A percentile compares a stretch with the other conserved stretches of the same genome.
These are phyloP conservation scores for Exophiala bonariae DNA, from an alignment of 2,329 filamentous ascomycete genomes.

Conservation along the genomic window DNA sequence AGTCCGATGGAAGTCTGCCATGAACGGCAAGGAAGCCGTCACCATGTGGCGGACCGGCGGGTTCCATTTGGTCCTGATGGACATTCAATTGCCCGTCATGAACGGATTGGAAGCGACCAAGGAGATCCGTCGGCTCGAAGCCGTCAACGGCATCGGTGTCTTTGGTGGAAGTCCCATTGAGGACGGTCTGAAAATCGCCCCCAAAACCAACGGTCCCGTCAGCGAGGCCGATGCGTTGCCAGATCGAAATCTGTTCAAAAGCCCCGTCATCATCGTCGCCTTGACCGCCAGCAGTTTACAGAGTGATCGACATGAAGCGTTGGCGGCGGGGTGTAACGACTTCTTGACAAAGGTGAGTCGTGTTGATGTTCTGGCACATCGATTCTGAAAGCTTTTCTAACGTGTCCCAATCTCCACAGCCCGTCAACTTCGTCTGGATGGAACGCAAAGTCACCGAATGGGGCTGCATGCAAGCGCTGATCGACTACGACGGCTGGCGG, in stretches of 20 bases:
- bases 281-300: constrained; percentile 92
- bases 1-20: constrained; percentile 94
- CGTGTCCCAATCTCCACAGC: constrained; percentile 43
- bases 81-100: constrained; percentile 97
- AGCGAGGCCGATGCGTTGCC: constrained; percentile 62
- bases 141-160: constrained; percentile 88
- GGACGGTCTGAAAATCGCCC: constrained; percentile 9
- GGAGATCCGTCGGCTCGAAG: constrained; percentile 86
- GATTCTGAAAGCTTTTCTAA: constrained; percentile 10
- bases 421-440: constrained; percentile 96
- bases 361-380: constrained; percentile 29
- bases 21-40: constrained; percentile 91
- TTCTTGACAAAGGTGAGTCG: constrained; percentile 87
- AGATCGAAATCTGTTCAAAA: constrained; percentile 78
- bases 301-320: constrained; percentile 89
- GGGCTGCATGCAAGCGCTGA: constrained; percentile 99
- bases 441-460: constrained; percentile 98
- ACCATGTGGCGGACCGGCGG: constrained; percentile 90
- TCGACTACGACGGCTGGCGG: constrained; percentile 97
- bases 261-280: constrained; percentile 95
- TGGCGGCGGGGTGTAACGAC: constrained; percentile 96
- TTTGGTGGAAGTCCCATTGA: constrained; percentile 50
- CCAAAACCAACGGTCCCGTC: constrained; percentile 12
- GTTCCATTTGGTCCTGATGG: constrained; percentile 96
- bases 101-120: constrained; percentile 91